Evolutionary conservation across 2,329 filamentous ascomycete genomes (phyloP).

Genomic region (Alternaria sp.): DNA sequence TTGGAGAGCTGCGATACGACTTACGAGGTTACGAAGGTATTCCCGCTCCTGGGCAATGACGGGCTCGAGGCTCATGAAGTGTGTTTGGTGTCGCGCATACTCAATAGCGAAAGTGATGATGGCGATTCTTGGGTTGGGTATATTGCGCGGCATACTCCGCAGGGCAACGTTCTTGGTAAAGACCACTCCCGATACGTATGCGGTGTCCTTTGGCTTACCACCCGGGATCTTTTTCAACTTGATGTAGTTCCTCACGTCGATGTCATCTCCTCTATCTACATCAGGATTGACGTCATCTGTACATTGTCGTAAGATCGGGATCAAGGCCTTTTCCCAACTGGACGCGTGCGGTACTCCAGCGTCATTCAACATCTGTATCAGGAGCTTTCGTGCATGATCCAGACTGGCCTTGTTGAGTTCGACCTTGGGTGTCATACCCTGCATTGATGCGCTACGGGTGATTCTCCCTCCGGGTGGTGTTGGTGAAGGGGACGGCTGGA

Average conservation of each 20-base stretch:
- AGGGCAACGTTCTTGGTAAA: slow-evolving; percentile 97
- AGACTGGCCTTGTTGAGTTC: slow-evolving; percentile 88
- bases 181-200: slow-evolving; percentile 95
- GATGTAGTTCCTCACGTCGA: slow-evolving; percentile 96
- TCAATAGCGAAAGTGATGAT: slow-evolving; percentile 96
- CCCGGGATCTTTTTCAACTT: slow-evolving; percentile 97
- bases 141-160: slow-evolving; percentile 92
- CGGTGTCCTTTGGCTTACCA: slow-evolving; percentile 85
- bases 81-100: slow-evolving; percentile 88
- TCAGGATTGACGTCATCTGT: slow-evolving; percentile 95
- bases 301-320: slow-evolving; percentile 88
- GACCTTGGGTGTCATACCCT: slow-evolving; percentile 75
- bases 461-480: slow-evolving; percentile 47
- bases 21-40: slow-evolving; percentile 88
- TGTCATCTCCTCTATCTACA: slow-evolving; percentile 87
- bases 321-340: slow-evolving; percentile 87
- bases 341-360: slow-evolving; percentile 72
- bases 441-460: slow-evolving; percentile 81
- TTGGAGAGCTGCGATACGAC: slow-evolving; percentile 82
- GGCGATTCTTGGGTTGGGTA: slow-evolving; percentile 82
- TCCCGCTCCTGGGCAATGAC: slow-evolving; percentile 97
- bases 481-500: slow-evolving; percentile 35
- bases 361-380: slow-evolving; percentile 83
- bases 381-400: slow-evolving; percentile 82
- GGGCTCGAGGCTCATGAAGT: slow-evolving; percentile 97